These are phyloP conservation scores for Ganoderma lingzhi DNA, from an alignment of 1,284 basidiomycete genomes.

Conservation along the genomic window DNA sequence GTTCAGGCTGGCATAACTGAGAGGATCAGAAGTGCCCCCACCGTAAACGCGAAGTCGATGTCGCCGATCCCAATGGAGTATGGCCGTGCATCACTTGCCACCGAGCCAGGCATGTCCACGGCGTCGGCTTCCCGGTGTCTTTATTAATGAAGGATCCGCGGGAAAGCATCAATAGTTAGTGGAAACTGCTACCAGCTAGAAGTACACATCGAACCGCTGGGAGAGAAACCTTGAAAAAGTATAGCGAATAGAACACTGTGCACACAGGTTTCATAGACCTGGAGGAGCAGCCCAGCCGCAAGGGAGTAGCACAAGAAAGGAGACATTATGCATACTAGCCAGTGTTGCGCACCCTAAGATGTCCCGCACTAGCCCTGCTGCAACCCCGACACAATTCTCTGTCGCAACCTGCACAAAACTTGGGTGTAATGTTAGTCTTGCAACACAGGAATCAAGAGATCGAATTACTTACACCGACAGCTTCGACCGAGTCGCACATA, in stretches of 20 bases:
- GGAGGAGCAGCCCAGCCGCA: neutral
- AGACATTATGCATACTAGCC: neutral
- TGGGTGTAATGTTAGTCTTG: neutral
- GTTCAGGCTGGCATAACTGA: neutral
- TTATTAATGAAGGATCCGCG: neutral
- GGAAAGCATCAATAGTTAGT: neutral
- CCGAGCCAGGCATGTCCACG: no score
- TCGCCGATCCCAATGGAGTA: no score
- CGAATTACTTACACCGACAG: neutral
- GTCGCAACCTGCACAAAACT: neutral
- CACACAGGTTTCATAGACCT: neutral
- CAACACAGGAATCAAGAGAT: neutral
- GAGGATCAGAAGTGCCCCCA: no score
- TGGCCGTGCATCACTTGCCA: no score
- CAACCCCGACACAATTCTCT: neutral
- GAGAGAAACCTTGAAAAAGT: neutral
- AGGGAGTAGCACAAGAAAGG: neutral
- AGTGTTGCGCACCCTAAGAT: neutral
- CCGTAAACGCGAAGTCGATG: neutral
- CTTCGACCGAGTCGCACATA: neutral
- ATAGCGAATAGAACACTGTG: neutral
- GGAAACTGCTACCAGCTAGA: neutral
- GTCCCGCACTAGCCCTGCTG: neutral
- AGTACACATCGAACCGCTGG: neutral
- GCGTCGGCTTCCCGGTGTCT: no score